These are phyloP conservation scores for Calocybe indica DNA, from an alignment of 768 basidiomycete species.

Conservation along the genomic window DNA sequence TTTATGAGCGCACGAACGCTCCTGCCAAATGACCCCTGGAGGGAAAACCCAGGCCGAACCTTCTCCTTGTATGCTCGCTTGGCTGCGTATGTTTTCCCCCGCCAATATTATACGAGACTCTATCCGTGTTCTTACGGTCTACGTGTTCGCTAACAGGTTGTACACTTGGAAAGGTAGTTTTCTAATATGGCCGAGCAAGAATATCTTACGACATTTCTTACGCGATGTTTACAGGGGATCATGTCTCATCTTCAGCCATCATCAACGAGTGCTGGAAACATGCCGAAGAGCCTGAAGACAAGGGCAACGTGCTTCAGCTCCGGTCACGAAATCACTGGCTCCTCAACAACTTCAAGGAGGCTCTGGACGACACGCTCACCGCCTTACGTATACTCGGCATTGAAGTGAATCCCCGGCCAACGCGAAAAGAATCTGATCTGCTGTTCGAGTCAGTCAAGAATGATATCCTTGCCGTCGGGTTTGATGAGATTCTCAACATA, in stretches of 20 bases:
- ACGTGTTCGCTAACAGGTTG: slow-evolving; percentile 28
- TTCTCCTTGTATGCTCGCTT: slow-evolving; percentile 50
- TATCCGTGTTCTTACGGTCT: background rate
- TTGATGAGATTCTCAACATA: slow-evolving; percentile 59
- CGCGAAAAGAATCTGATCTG: slow-evolving; percentile 46
- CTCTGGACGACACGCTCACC: slow-evolving; percentile 50
- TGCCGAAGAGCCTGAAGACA: slow-evolving; percentile 44
- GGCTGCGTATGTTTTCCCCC: slow-evolving; percentile 44
- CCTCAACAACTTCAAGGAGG: slow-evolving; percentile 47
- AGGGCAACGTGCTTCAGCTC: slow-evolving; percentile 48
- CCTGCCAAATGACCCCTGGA: slow-evolving; percentile 50
- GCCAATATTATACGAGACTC: background rate
- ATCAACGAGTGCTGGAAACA: slow-evolving; percentile 50
- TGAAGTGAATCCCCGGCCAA: slow-evolving; percentile 49
- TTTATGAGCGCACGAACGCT: slow-evolving; percentile 55
- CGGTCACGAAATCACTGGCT: slow-evolving; percentile 63
- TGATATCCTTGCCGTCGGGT: slow-evolving; percentile 63
- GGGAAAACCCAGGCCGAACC: slow-evolving; percentile 37
- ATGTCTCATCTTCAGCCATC: slow-evolving; percentile 43
- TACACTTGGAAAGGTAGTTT: slow-evolving; percentile 57
- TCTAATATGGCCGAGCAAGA: background rate
- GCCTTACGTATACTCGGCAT: slow-evolving; percentile 61
- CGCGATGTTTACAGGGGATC: slow-evolving; percentile 36
- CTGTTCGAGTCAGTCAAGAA: slow-evolving; percentile 70
- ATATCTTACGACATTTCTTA: background rate